phyloP scores from a whole-genome alignment of 2,329 filamentous ascomycete species.

The Colletotrichum siamense region DNA sequence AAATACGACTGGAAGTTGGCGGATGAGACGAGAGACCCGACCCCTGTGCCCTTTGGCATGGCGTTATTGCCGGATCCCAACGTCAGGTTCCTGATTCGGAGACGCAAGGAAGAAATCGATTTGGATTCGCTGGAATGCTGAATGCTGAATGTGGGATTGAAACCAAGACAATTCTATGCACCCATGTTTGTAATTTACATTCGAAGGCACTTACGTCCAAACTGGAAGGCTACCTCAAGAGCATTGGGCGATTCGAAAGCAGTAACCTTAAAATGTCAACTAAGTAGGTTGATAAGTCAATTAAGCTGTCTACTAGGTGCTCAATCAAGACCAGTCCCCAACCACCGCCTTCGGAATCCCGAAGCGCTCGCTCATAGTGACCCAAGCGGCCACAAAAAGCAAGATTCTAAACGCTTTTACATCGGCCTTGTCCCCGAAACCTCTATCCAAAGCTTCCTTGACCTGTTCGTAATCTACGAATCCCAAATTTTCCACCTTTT shows the following conservation, averaged over 20 bases:
- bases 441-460: conserved; percentile 36
- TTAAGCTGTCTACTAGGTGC: not conserved
- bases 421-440: conserved; percentile 41
- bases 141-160: not conserved
- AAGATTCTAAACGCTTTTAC: not conserved
- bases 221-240: too few relatives aligned
- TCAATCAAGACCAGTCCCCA: not conserved
- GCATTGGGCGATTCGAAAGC: too few relatives aligned
- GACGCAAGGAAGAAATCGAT: conserved; percentile 1
- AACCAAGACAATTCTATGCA: too few relatives aligned
- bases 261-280: too few relatives aligned
- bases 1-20: conserved; percentile 33
- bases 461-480: conserved; percentile 45
- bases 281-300: fast-evolving
- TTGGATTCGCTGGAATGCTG: not conserved
- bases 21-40: not conserved
- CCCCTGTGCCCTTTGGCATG: not conserved
- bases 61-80: not conserved
- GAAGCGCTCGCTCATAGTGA: not conserved
- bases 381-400: not conserved
- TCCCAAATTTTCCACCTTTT: conserved; percentile 40
- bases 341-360: not conserved
- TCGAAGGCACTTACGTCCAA: too few relatives aligned
- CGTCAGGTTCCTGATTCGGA: not conserved
- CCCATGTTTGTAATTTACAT: too few relatives aligned